Conservation (phyloP, 306 rosid genomes). For the Vicia sativa region DNA sequence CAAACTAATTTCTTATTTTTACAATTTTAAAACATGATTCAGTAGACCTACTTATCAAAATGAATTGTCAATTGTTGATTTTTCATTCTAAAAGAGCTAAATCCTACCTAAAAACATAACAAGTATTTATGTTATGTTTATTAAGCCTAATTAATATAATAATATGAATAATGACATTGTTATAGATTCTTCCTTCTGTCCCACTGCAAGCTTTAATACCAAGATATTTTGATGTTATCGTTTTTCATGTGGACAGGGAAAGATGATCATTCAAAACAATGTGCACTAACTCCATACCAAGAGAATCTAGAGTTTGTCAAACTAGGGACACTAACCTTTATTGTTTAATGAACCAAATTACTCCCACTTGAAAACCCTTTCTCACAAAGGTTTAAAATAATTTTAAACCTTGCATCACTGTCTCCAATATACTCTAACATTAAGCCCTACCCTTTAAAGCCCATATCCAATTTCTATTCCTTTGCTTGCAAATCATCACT, state of each 20-base stretch:
- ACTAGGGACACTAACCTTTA: conserved; percentile 49
- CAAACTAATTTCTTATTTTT: too few species aligned
- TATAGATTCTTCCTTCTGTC: conserved; percentile 50
- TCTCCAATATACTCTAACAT: conserved; percentile 49
- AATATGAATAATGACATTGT: conserved; percentile 41
- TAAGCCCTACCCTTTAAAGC: conserved; percentile 34
- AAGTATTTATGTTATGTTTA: background rate
- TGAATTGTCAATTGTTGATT: too few species aligned
- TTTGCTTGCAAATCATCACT: conserved; percentile 34
- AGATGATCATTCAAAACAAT: conserved; percentile 43
- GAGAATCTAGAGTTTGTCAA: conserved; percentile 58
- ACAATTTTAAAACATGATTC: too few species aligned
- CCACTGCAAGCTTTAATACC: conserved; percentile 41
- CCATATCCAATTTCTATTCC: conserved; percentile 25
- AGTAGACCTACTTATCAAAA: too few species aligned
- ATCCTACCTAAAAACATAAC: too few species aligned
- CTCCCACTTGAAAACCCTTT: conserved; percentile 55
- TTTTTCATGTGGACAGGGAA: conserved; percentile 48
- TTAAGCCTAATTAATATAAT: conserved; percentile 24
- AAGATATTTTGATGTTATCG: conserved; percentile 45
- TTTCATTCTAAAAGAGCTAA: too few species aligned
- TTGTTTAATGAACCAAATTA: conserved; percentile 46
- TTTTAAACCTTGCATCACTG: conserved; percentile 41
- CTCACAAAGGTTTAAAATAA: conserved; percentile 38
- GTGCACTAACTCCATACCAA: conserved; percentile 36